Percentiles rank a stretch among this genome's conserved stretches.
Evolutionary conservation across 106 monocot genomes (phyloP).

Genomic region (Cymbidium sinense): DNA sequence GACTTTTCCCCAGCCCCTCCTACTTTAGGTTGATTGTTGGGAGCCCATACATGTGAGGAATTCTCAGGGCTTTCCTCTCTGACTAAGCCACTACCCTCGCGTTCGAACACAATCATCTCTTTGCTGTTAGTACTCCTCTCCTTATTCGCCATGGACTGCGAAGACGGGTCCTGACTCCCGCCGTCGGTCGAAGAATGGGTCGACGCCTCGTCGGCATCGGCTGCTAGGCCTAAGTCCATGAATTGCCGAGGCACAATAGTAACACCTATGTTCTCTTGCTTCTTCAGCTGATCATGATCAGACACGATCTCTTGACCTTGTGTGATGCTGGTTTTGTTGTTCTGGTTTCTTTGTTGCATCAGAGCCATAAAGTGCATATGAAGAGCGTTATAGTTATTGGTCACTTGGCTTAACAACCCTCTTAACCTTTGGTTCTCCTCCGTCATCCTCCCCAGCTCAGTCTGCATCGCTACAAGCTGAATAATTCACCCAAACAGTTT

Average conservation of each 20-base stretch:
- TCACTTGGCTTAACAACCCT: constrained; percentile 54
- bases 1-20: background rate
- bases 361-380: constrained; percentile 59
- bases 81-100: background rate
- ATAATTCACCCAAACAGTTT: background rate
- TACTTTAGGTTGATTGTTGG: constrained; percentile 24
- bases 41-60: constrained; percentile 30
- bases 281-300: background rate
- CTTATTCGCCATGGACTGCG: constrained; percentile 23
- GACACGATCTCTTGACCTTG: background rate
- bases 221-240: constrained; percentile 53
- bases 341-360: constrained; percentile 38
- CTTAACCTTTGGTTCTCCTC: constrained; percentile 73
- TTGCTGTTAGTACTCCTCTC: background rate
- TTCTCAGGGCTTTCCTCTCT: constrained; percentile 25
- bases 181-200: constrained; percentile 61
- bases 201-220: constrained; percentile 22
- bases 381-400: constrained; percentile 49
- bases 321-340: background rate
- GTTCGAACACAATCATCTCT: constrained; percentile 18
- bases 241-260: constrained; percentile 61
- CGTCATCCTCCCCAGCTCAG: constrained; percentile 43
- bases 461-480: constrained; percentile 44
- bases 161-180: constrained; percentile 12
- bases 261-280: constrained; percentile 1